Percentiles rank a stretch among this genome's conserved stretches.
These are phyloP conservation scores for Aspergillus sp. DNA, from an alignment of 2,329 filamentous ascomycete genomes.

Conservation along the genomic window DNA sequence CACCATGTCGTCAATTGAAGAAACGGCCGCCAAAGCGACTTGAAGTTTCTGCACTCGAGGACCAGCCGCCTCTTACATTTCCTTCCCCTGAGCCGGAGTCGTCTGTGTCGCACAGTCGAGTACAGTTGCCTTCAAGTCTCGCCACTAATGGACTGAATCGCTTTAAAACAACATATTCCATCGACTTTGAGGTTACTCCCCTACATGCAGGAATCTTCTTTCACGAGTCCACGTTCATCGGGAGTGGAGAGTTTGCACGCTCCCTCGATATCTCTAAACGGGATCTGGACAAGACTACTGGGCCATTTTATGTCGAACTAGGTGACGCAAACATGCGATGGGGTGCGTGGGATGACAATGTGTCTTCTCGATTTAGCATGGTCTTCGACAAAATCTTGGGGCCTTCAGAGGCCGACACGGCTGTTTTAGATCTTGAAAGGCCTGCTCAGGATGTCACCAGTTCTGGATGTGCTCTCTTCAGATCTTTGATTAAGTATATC, in stretches of 20 bases:
- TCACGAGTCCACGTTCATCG: slow-evolving; percentile 60
- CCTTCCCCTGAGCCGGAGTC: slow-evolving; percentile 25
- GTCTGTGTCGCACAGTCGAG: slow-evolving; percentile 4
- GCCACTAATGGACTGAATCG: slow-evolving; percentile 50
- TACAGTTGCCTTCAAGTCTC: slow-evolving; percentile 10
- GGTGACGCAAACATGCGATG: slow-evolving; percentile 47
- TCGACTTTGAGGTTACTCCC: slow-evolving; percentile 58
- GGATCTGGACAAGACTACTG: slow-evolving; percentile 49
- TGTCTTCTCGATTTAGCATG: slow-evolving; percentile 51
- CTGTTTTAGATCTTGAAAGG: slow-evolving; percentile 6
- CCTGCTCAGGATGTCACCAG: slow-evolving; percentile 18
- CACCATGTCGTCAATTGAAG: slow-evolving; percentile 30
- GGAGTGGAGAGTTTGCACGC: slow-evolving; percentile 58
- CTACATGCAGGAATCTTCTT: slow-evolving; percentile 59
- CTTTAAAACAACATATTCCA: slow-evolving; percentile 56
- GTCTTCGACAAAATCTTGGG: slow-evolving; percentile 41
- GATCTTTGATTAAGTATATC: slow-evolving; percentile 55
- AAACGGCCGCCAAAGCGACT: slow-evolving; percentile 51
- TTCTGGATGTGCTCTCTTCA: slow-evolving; percentile 30
- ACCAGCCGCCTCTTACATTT: slow-evolving; percentile 46
- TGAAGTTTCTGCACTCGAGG: slow-evolving; percentile 51
- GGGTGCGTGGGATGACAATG: slow-evolving; percentile 60
- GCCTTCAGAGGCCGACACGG: slow-evolving; percentile 21
- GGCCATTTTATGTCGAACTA: slow-evolving; percentile 45
- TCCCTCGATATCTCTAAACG: slow-evolving; percentile 48